Evolutionary conservation across 306 rosid genomes (phyloP).

Genomic region (Dicorynia guianensis): DNA sequence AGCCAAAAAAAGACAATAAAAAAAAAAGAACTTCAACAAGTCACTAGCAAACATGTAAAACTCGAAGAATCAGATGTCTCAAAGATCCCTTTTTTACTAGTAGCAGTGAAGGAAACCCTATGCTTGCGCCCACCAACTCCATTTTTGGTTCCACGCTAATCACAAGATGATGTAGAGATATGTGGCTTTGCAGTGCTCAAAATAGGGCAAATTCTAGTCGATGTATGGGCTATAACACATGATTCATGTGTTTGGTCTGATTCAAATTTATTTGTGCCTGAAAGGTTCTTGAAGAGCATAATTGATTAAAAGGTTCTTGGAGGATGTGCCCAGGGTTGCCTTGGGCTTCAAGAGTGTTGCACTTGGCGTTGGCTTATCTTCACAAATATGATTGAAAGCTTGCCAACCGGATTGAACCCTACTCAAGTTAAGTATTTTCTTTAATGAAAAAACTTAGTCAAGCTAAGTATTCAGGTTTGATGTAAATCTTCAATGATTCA

Average conservation of each 20-base stretch:
- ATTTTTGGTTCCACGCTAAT: constrained; percentile 4
- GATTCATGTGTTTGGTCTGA: too few species aligned
- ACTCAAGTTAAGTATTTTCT: too few species aligned
- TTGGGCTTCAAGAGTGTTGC: not conserved
- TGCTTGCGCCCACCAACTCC: constrained; percentile 35
- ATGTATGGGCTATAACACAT: constrained; percentile 36
- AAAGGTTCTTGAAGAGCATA: constrained; percentile 15
- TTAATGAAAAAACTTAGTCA: too few species aligned
- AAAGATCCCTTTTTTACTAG: constrained; percentile 23
- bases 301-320: constrained; percentile 5
- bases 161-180: not conserved
- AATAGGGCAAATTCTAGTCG: constrained; percentile 8
- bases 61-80: constrained; percentile 19
- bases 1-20: too few species aligned
- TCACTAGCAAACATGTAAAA: not conserved
- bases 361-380: constrained; percentile 13
- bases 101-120: constrained; percentile 37
- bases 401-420: not conserved
- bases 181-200: constrained; percentile 8
- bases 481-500: too few species aligned
- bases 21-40: too few species aligned
- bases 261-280: too few species aligned
- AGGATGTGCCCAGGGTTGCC: constrained; percentile 33
- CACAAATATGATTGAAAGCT: constrained; percentile 19
- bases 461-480: too few species aligned